Evolutionary conservation across 768 basidiomycete species (phyloP).

Genomic region (Auricularia sp.): DNA sequence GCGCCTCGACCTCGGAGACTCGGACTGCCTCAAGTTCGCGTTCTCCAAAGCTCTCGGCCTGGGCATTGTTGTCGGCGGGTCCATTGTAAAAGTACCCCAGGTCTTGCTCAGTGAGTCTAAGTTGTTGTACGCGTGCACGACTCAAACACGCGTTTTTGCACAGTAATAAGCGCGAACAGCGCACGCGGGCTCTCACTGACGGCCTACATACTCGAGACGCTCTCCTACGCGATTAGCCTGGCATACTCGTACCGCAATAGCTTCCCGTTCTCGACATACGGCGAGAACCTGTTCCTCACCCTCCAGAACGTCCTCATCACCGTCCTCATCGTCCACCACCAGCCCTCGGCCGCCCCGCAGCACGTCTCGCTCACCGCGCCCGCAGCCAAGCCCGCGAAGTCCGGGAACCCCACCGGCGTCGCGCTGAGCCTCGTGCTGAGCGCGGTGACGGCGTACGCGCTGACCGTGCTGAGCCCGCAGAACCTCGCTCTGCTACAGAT

Average conservation of each 20-base stretch:
- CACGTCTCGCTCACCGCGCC: conserved; percentile 23
- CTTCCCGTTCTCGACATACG: conserved; percentile 96
- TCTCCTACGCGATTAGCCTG: conserved; percentile 81
- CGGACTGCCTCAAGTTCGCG: conserved; percentile 81
- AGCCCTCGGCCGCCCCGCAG: conserved; percentile 13
- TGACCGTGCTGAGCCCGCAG: conserved; percentile 29
- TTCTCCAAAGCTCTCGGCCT: conserved; percentile 88
- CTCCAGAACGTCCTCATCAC: conserved; percentile 84
- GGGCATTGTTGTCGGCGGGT: conserved; percentile 85
- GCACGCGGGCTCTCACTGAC: conserved; percentile 81
- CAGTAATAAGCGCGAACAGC: conserved; percentile 63
- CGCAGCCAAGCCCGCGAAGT: conserved; percentile 18
- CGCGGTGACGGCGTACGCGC: conserved; percentile 30
- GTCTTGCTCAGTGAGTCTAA: conserved; percentile 61
- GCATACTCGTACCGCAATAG: conserved; percentile 75
- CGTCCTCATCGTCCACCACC: conserved; percentile 68
- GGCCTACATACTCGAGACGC: conserved; percentile 83
- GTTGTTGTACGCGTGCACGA: no score
- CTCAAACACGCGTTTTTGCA: background rate
- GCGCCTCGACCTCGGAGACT: conserved; percentile 66
- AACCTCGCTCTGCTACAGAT: conserved; percentile 65
- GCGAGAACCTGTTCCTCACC: conserved; percentile 91
- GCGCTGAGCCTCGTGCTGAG: conserved; percentile 20
- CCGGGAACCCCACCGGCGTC: conserved; percentile 23
- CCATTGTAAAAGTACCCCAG: conserved; percentile 95